Evolutionary conservation across 768 basidiomycete genomes (phyloP).

Genomic region (Mycena latifolia): DNA sequence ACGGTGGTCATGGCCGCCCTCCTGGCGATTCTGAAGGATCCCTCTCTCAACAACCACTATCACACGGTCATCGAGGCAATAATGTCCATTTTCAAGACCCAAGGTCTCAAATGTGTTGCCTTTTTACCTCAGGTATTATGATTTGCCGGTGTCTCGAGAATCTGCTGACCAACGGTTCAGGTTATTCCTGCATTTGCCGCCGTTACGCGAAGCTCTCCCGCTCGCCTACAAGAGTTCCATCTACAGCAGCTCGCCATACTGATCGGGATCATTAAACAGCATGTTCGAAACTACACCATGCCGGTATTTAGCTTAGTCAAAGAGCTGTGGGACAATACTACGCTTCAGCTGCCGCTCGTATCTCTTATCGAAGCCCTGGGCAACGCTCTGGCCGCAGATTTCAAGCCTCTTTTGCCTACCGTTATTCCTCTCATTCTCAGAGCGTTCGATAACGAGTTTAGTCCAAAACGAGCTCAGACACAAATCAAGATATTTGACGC

Average conservation of each 20-base stretch:
- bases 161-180: conserved; percentile 50
- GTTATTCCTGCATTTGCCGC: conserved; percentile 96
- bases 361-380: conserved; percentile 93
- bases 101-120: conserved; percentile 94
- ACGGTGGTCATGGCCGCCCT: conserved; percentile 93
- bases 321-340: conserved; percentile 89
- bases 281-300: conserved; percentile 91
- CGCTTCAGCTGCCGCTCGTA: conserved; percentile 92
- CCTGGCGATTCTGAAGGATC: conserved; percentile 89
- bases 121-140: conserved; percentile 88
- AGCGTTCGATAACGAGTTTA: conserved; percentile 90
- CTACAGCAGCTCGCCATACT: conserved; percentile 96
- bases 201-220: conserved; percentile 86
- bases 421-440: conserved; percentile 91
- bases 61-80: conserved; percentile 97
- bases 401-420: conserved; percentile 94
- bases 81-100: conserved; percentile 99
- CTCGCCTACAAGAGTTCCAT: conserved; percentile 92
- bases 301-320: conserved; percentile 88
- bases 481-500: conserved; percentile 96
- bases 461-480: conserved; percentile 80
- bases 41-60: conserved; percentile 87
- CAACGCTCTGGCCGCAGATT: conserved; percentile 95
- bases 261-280: conserved; percentile 96
- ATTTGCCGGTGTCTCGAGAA: neutral